Percentiles rank a stretch among this genome's conserved stretches.
phyloP scores from a whole-genome alignment of 768 basidiomycete species.

The Lyophyllum shimeji region DNA sequence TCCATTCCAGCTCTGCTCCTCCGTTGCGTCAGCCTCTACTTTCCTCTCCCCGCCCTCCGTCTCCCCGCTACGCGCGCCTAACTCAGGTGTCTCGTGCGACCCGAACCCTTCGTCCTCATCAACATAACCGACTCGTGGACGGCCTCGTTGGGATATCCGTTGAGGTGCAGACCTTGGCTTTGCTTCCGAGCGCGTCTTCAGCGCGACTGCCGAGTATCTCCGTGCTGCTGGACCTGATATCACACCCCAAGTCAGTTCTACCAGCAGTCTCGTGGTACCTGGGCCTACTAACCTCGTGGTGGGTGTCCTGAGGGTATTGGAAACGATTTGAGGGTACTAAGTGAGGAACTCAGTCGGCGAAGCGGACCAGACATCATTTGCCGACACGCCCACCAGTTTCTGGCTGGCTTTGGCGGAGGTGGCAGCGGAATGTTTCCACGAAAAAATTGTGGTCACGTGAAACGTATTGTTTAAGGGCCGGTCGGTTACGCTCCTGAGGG shows the following conservation, averaged over 20 bases:
- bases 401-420: conserved; percentile 1
- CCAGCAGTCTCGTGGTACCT: conserved; percentile 1
- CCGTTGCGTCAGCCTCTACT: conserved; percentile 1
- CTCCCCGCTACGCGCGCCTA: neutral
- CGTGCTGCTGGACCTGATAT: conserved; percentile 18
- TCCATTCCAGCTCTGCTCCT: conserved; percentile 11
- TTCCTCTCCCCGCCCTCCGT: neutral
- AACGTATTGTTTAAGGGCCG: conserved; percentile 1
- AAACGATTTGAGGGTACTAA: conserved; percentile 16
- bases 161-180: conserved; percentile 14
- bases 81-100: conserved; percentile 7
- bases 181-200: conserved; percentile 22
- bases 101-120: conserved; percentile 6
- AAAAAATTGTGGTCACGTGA: conserved; percentile 19
- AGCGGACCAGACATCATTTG: conserved; percentile 28
- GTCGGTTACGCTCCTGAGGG: conserved; percentile 5
- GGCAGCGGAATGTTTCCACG: conserved; percentile 1
- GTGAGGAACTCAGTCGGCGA: conserved; percentile 24
- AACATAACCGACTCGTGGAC: conserved; percentile 5
- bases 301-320: conserved; percentile 13
- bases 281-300: conserved; percentile 13
- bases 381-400: conserved; percentile 8
- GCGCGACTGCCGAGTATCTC: conserved; percentile 26
- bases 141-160: conserved; percentile 11
- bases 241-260: conserved; percentile 3